A percentile compares a stretch with the other conserved stretches of the same genome.
Evolutionary conservation across 2,329 filamentous ascomycete species (phyloP).

Genomic region (Fusarium nanum): DNA sequence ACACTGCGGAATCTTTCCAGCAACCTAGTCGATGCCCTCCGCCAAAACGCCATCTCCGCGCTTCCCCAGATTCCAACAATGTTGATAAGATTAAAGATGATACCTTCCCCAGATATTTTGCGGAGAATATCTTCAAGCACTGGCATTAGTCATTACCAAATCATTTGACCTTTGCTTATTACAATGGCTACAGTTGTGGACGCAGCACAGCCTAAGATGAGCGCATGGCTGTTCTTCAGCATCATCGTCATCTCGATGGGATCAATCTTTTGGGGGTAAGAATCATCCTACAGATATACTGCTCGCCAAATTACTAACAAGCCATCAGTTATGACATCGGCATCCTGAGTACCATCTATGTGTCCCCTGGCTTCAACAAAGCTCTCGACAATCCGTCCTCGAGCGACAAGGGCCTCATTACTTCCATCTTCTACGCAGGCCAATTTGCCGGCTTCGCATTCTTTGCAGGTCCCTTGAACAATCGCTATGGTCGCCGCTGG

Average conservation of each 20-base stretch:
- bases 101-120: constrained; percentile 21
- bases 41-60: background rate
- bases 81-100: constrained; percentile 18
- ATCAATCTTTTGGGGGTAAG: constrained; percentile 23
- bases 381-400: constrained; percentile 5
- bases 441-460: constrained; percentile 17
- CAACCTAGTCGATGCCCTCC: background rate
- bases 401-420: constrained; percentile 20
- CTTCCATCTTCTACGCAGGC: constrained; percentile 17
- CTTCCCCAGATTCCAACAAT: constrained; percentile 16
- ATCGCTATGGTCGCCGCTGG: constrained; percentile 13
- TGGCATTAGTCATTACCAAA: background rate
- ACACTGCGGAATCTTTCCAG: constrained; percentile 13
- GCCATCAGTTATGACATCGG: constrained; percentile 13
- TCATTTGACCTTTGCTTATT: background rate
- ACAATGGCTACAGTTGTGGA: constrained; percentile 19
- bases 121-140: background rate
- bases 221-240: constrained; percentile 19
- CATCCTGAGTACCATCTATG: constrained; percentile 22
- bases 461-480: constrained; percentile 9
- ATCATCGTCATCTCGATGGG: constrained; percentile 23
- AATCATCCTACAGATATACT: fast-evolving
- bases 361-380: constrained; percentile 20
- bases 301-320: background rate
- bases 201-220: constrained; percentile 18